Evolutionary conservation across 2,329 filamentous ascomycete genomes (phyloP).

Genomic region (Xylariaceae sp.): DNA sequence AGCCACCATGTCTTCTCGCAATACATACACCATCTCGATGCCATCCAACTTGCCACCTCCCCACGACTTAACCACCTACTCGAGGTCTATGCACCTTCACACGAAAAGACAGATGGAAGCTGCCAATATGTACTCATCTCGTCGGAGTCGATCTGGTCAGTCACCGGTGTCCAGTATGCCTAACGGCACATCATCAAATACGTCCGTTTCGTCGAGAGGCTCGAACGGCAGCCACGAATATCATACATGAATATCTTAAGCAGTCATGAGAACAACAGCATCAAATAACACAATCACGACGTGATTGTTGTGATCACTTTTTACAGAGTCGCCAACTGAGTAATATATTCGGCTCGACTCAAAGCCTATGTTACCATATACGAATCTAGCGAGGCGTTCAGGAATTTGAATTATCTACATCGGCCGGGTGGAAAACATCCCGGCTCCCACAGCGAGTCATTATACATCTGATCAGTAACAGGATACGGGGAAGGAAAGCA

Average conservation of each 20-base stretch:
- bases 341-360: neutral
- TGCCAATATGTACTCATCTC: constrained; percentile 52
- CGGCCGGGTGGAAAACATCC: neutral
- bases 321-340: neutral
- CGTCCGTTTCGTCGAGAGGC: constrained; percentile 19
- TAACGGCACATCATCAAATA: constrained; percentile 34
- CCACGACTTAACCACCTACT: constrained; percentile 51
- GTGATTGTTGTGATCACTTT: too few species aligned
- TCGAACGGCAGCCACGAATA: constrained; percentile 15
- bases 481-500: too few species aligned
- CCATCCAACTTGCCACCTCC: constrained; percentile 38
- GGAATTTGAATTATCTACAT: constrained; percentile 5
- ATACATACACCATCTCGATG: constrained; percentile 35
- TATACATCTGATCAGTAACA: too few species aligned
- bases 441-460: too few species aligned
- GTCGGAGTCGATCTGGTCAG: constrained; percentile 35
- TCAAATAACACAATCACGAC: too few species aligned
- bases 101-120: constrained; percentile 70
- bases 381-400: constrained; percentile 19
- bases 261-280: neutral
- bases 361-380: neutral
- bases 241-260: constrained; percentile 1
- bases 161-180: constrained; percentile 30
- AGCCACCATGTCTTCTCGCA: constrained; percentile 37
- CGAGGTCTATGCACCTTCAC: constrained; percentile 67